A percentile compares a stretch with the other conserved stretches of the same genome.
phyloP scores from a whole-genome alignment of 2,329 filamentous ascomycete species.

The Fusarium abutilonis region DNA sequence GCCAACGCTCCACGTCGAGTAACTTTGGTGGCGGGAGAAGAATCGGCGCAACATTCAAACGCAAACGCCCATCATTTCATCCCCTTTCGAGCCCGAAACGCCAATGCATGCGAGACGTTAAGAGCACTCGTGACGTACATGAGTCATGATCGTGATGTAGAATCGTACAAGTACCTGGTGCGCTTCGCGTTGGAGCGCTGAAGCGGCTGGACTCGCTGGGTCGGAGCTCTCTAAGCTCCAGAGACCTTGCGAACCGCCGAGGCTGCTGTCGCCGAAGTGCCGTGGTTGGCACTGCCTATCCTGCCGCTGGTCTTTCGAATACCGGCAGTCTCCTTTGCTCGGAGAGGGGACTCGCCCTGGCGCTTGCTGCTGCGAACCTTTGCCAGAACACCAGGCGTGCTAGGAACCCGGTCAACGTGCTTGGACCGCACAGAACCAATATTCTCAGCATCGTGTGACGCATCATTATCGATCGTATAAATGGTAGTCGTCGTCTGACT shows the following conservation, averaged over 20 bases:
- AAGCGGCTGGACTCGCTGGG: slow-evolving; percentile 35
- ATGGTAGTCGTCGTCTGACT: slow-evolving; percentile 80
- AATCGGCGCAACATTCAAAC: slow-evolving; percentile 38
- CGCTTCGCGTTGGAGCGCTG: slow-evolving; percentile 29
- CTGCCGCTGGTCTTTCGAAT: slow-evolving; percentile 74
- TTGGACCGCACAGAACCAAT: slow-evolving; percentile 70
- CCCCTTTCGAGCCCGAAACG: slow-evolving; percentile 49
- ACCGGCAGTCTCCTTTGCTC: slow-evolving; percentile 62
- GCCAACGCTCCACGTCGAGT: slow-evolving; percentile 25
- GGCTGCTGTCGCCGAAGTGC: slow-evolving; percentile 54
- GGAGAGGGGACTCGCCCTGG: slow-evolving; percentile 60
- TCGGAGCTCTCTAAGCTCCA: slow-evolving; percentile 49
- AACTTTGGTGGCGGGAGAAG: slow-evolving; percentile 30
- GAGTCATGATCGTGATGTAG: slow-evolving; percentile 56
- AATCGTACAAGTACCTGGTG: slow-evolving; percentile 37
- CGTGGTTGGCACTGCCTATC: slow-evolving; percentile 65
- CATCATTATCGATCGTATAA: slow-evolving; percentile 71
- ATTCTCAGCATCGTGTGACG: slow-evolving; percentile 77
- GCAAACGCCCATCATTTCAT: slow-evolving; percentile 35
- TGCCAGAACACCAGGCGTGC: slow-evolving; percentile 65
- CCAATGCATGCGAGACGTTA: slow-evolving; percentile 57
- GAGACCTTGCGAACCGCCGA: slow-evolving; percentile 65
- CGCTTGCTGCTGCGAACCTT: slow-evolving; percentile 73
- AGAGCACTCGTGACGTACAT: slow-evolving; percentile 53
- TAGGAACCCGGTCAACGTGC: slow-evolving; percentile 64